Conservation (phyloP, 768 basidiomycete genomes). For the Lactifluus volemus region DNA sequence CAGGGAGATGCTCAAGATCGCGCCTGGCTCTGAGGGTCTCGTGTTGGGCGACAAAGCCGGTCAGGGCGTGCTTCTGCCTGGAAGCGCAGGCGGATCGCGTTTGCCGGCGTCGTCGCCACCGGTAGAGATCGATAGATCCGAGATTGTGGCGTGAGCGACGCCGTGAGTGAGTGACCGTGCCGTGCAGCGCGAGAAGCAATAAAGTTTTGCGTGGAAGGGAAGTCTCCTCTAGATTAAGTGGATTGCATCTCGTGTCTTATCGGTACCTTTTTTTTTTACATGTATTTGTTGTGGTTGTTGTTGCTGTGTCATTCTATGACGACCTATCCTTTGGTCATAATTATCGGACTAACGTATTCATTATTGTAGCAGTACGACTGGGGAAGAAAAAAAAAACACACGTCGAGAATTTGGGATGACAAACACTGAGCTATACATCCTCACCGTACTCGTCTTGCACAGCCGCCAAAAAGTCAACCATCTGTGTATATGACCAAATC, state of each 20-base stretch:
- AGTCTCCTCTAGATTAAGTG: background rate
- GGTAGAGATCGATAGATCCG: constrained; percentile 3
- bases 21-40: constrained; percentile 13
- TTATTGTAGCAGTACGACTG: constrained; percentile 3
- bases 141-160: background rate
- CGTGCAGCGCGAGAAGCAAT: too few species aligned
- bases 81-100: constrained; percentile 21
- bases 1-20: constrained; percentile 66
- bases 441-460: constrained; percentile 44
- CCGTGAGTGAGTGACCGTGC: background rate
- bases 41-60: constrained; percentile 22
- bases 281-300: too few species aligned
- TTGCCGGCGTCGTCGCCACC: constrained; percentile 1
- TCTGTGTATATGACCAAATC: constrained; percentile 32
- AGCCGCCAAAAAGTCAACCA: constrained; percentile 52
- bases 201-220: background rate
- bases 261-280: background rate
- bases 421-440: background rate
- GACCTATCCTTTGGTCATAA: background rate
- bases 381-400: background rate
- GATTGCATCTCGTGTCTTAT: background rate
- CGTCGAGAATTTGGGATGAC: background rate
- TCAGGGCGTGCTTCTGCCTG: constrained; percentile 25
- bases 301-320: background rate
- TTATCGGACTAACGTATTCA: constrained; percentile 10